Evolutionary conservation across 139 green algal species (phyloP).

Genomic region (Coelastrella sp.): DNA sequence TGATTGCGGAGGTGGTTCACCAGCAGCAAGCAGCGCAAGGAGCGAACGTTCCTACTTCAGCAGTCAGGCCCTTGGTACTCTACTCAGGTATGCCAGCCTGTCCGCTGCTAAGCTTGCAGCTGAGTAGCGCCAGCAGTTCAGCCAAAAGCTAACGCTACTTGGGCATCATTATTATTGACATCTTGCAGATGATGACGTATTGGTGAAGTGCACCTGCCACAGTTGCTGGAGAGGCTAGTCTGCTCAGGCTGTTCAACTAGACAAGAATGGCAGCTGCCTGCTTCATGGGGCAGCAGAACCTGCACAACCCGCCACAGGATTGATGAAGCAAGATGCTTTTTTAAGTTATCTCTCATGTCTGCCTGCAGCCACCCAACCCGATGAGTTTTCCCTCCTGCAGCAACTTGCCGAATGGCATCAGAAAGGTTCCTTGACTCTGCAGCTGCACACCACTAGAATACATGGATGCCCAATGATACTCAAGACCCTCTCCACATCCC

Average conservation of each 20-base stretch:
- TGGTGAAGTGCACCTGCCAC: no score
- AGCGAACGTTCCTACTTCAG: background rate
- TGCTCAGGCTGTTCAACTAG: no score
- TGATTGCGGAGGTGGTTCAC: constrained; percentile 32
- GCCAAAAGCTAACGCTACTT: background rate
- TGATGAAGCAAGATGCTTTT: background rate
- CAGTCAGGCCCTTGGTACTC: background rate
- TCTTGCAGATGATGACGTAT: no score
- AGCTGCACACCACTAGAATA: constrained; percentile 11
- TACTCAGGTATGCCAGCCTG: constrained; percentile 38
- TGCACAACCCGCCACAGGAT: background rate
- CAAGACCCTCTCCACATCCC: background rate
- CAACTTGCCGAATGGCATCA: constrained; percentile 21
- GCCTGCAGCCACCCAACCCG: background rate
- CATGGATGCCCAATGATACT: background rate
- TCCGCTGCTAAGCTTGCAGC: background rate
- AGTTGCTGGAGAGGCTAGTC: no score
- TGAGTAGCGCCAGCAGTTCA: no score
- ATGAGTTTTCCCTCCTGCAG: constrained; percentile 40
- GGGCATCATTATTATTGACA: no score
- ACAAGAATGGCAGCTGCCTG: no score
- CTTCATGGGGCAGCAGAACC: no score
- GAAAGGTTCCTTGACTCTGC: background rate
- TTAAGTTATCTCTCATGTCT: background rate
- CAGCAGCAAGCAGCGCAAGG: constrained; percentile 13